phyloP scores from a whole-genome alignment of 2,329 filamentous ascomycete genomes.

The Cadophora luteo-olivacea region DNA sequence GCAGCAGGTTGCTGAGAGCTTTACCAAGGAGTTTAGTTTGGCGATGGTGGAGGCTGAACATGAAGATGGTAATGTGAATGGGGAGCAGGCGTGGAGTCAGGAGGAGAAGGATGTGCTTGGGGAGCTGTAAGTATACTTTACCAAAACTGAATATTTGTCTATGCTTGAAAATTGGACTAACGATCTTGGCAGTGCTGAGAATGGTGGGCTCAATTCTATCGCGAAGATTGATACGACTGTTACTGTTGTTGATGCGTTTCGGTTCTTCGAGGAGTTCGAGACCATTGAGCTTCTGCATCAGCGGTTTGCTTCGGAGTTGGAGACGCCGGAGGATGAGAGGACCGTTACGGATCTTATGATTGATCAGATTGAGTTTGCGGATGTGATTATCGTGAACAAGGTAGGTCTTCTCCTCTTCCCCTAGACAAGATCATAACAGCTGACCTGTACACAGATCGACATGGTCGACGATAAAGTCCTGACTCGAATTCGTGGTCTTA shows the following conservation, averaged over 20 bases:
- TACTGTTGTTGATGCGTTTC: slow-evolving; percentile 76
- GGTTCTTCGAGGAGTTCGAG: slow-evolving; percentile 74
- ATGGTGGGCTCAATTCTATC: slow-evolving; percentile 70
- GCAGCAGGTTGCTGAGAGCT: slow-evolving; percentile 77
- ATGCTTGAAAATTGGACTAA: not conserved
- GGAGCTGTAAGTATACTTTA: slow-evolving; percentile 21
- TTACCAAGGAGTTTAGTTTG: slow-evolving; percentile 58
- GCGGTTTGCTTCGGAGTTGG: slow-evolving; percentile 63
- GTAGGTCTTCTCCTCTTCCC: not conserved
- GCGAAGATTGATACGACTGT: slow-evolving; percentile 74
- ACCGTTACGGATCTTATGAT: slow-evolving; percentile 79
- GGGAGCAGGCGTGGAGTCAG: slow-evolving; percentile 18
- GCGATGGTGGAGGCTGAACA: slow-evolving; percentile 29
- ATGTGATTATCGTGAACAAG: slow-evolving; percentile 77
- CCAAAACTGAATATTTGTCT: not conserved
- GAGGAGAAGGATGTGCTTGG: slow-evolving; percentile 27
- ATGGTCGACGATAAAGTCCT: slow-evolving; percentile 48
- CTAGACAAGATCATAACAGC: too few species aligned
- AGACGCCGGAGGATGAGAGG: slow-evolving; percentile 71
- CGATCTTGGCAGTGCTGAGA: slow-evolving; percentile 49
- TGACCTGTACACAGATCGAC: slow-evolving; percentile 39
- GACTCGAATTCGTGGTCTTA: slow-evolving; percentile 56
- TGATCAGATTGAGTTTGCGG: slow-evolving; percentile 79
- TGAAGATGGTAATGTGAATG: slow-evolving; percentile 1
- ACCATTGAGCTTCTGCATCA: slow-evolving; percentile 72